Percentiles rank a stretch among this genome's conserved stretches.
phyloP scores from a whole-genome alignment of 2,329 filamentous ascomycete species.

The Epichloe aotearoae region DNA sequence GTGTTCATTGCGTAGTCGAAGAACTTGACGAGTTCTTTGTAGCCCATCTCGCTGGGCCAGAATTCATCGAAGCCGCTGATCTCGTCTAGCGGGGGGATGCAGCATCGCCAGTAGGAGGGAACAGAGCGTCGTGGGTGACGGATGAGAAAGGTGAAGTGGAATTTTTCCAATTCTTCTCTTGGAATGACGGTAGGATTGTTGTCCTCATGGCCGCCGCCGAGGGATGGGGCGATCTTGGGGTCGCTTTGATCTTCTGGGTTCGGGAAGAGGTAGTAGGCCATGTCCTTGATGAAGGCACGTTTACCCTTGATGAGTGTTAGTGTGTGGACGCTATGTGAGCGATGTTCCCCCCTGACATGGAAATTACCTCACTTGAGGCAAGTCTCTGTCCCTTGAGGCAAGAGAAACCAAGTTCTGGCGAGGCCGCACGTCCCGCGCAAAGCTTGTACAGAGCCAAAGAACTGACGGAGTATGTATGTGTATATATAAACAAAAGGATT shows the following conservation, averaged over 20 bases:
- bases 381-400: too few species aligned
- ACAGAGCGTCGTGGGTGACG: conserved; percentile 86
- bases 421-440: too few species aligned
- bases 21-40: conserved; percentile 70
- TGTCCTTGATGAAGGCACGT: conserved; percentile 96
- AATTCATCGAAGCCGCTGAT: conserved; percentile 80
- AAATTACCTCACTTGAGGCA: too few species aligned
- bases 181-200: conserved; percentile 81
- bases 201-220: conserved; percentile 47
- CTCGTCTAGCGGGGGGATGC: conserved; percentile 69
- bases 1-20: conserved; percentile 71
- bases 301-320: conserved; percentile 47
- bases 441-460: too few species aligned
- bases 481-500: too few species aligned
- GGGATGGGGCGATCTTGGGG: conserved; percentile 64
- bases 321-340: too few species aligned
- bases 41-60: conserved; percentile 79
- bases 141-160: conserved; percentile 95
- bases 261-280: conserved; percentile 81
- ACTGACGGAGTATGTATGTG: too few species aligned
- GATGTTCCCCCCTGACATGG: too few species aligned
- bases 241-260: conserved; percentile 48
- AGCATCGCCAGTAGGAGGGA: conserved; percentile 90
- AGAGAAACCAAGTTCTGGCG: too few species aligned
- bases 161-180: conserved; percentile 53